Evolutionary conservation across 192 early-diverging fungal genomes (phyloP), one percentile per base, ranked within the genome.

Genomic region (Backusella parvicylindrica): DNA sequence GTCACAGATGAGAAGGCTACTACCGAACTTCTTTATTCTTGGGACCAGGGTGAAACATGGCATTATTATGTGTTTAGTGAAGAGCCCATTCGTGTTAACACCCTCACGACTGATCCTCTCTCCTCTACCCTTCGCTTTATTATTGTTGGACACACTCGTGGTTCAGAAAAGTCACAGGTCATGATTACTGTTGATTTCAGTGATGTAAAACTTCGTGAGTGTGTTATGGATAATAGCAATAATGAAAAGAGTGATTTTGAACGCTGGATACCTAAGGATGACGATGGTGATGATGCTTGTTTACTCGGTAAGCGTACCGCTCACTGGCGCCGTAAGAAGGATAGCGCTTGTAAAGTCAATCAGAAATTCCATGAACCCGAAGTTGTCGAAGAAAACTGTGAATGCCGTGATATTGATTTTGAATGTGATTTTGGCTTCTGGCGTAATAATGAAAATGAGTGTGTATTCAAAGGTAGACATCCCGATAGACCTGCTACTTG

Each of bases 401-500:
- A 84, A 75, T 99, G 97, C 79, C 84, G 87, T 2, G 75, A 87
- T 3, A 81, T 78, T 23, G 97, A 99, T 83, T 99, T 84, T 77
- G 95, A 97, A 88, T 99, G 97, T 77, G 95, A 92, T 47, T 86
- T 89, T 85, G 87, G 89, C 11, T 98, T 94, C 77, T 97, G 91
- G 86, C 87, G 84, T 33, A 84, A 94, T 67, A 86, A 82, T 33
- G 78, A 89, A 16, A 90, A 91, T 43, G 73, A 87, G 49, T 96
- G 95, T 69, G 84, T 83, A 4, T 80, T 88, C 9, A 86, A 89
- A 64, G 93, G 91, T 8, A 86, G 79, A 16, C 94, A 98, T 72
- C 94, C 95, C 8, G 80, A 90, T 13, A 89, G 91, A 77, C 95
- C 96, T 0, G 70, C 76, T 1, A 83, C 86, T 53, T 97, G 97